Percentiles rank a stretch among this genome's conserved stretches.
Evolutionary conservation across 441 rosid species (phyloP).

Genomic region (Gossypium laxum): DNA sequence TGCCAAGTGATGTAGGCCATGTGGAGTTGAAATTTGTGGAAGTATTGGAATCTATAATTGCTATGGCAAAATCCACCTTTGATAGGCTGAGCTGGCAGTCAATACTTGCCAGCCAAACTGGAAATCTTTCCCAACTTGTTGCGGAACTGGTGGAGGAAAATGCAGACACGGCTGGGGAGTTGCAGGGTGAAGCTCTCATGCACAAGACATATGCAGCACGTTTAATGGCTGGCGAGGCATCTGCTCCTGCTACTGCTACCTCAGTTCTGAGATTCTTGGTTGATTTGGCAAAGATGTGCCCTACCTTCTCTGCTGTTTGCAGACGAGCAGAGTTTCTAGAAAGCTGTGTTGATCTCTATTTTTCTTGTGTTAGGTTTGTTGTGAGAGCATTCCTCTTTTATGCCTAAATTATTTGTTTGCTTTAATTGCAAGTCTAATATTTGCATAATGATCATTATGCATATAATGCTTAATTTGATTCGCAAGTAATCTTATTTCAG

Average conservation of each 20-base stretch:
- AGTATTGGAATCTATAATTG: conserved; percentile 79
- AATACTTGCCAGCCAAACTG: conserved; percentile 82
- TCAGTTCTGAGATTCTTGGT: conserved; percentile 97
- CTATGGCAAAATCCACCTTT: conserved; percentile 94
- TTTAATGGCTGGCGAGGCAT: conserved; percentile 98
- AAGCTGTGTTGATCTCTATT: conserved; percentile 88
- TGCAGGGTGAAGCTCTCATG: conserved; percentile 99
- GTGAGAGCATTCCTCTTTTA: conserved; percentile 18
- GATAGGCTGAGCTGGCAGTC: conserved; percentile 81
- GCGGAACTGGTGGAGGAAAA: conserved; percentile 90
- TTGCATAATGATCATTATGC: background rate
- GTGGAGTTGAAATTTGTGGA: conserved; percentile 86
- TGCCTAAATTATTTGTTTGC: background rate
- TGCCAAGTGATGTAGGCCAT: conserved; percentile 77
- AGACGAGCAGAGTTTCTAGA: conserved; percentile 86
- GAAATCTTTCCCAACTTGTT: conserved; percentile 83
- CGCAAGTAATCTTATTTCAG: background rate
- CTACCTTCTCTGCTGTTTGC: conserved; percentile 88
- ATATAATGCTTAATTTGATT: conserved; percentile 14
- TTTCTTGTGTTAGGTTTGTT: conserved; percentile 92
- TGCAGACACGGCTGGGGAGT: conserved; percentile 86
- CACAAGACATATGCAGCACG: conserved; percentile 99
- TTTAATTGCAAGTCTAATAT: conserved; percentile 9
- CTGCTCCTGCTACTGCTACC: conserved; percentile 99
- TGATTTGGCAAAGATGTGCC: conserved; percentile 97